Percentiles rank a stretch among this genome's conserved stretches.
phyloP scores from a whole-genome alignment of 805 yeast genomes.

The Lachancea cidri region DNA sequence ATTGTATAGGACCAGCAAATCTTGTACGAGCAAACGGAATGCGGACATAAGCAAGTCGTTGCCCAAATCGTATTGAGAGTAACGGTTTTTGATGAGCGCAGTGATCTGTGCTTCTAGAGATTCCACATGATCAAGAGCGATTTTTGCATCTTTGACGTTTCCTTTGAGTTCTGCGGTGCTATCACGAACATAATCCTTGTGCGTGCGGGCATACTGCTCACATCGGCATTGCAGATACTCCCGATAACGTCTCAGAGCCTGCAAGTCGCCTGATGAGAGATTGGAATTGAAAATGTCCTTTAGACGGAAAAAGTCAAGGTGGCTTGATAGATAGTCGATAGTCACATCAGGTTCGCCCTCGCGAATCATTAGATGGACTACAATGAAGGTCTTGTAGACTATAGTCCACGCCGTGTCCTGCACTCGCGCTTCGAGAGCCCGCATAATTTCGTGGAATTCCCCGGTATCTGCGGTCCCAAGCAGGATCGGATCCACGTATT shows the following conservation, averaged over 20 bases:
- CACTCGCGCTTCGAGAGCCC: constrained; percentile 54
- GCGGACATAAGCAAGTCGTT: constrained; percentile 82
- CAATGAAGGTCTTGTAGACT: constrained; percentile 79
- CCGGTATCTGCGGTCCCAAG: constrained; percentile 36
- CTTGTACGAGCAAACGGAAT: constrained; percentile 86
- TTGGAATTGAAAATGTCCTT: constrained; percentile 33
- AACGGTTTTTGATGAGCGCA: constrained; percentile 66
- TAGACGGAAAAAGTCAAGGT: constrained; percentile 47
- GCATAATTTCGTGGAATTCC: constrained; percentile 65
- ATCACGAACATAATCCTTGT: constrained; percentile 74
- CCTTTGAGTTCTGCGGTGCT: constrained; percentile 50
- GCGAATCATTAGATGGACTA: constrained; percentile 83
- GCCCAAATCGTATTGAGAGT: constrained; percentile 71
- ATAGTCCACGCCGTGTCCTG: constrained; percentile 87
- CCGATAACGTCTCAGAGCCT: constrained; percentile 59
- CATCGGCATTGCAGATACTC: constrained; percentile 66
- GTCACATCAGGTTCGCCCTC: constrained; percentile 85
- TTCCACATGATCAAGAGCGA: constrained; percentile 77
- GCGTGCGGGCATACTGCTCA: constrained; percentile 57
- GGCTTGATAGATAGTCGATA: constrained; percentile 49
- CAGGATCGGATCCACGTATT: constrained; percentile 90
- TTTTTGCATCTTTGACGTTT: constrained; percentile 59
- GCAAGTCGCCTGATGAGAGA: constrained; percentile 41
- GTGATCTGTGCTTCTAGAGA: constrained; percentile 79
- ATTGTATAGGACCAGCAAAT: constrained; percentile 79